These are phyloP conservation scores for Ustilago curta DNA, from an alignment of 1,284 basidiomycete species.

Conservation along the genomic window DNA sequence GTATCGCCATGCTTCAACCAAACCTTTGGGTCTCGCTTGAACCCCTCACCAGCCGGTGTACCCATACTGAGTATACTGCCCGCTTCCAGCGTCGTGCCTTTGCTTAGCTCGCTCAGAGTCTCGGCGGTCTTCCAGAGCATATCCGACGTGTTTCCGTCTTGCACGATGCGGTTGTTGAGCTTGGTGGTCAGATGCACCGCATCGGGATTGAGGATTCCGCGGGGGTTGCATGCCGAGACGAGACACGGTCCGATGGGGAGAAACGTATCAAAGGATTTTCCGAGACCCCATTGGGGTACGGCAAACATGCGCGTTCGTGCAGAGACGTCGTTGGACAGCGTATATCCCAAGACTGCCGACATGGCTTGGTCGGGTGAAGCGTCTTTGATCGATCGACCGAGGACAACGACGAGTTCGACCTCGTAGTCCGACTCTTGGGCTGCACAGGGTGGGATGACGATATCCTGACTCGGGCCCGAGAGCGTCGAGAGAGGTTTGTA, in stretches of 20 bases:
- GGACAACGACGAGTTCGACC: conserved; percentile 57
- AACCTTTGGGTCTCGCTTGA: conserved; percentile 77
- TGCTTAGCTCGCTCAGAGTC: conserved; percentile 45
- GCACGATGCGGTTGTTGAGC: conserved; percentile 78
- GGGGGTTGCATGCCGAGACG: conserved; percentile 67
- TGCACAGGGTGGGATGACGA: conserved; percentile 46
- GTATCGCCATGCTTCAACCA: conserved; percentile 82
- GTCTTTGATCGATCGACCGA: conserved; percentile 42
- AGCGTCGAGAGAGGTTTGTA: conserved; percentile 51
- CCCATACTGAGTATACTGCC: conserved; percentile 83
- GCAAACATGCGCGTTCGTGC: conserved; percentile 56
- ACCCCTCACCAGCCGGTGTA: conserved; percentile 75
- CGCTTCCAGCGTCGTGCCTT: conserved; percentile 82
- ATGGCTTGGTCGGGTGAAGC: conserved; percentile 34
- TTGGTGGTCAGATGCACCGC: conserved; percentile 76
- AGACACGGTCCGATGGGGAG: conserved; percentile 47
- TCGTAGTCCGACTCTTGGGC: conserved; percentile 56
- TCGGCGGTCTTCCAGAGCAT: conserved; percentile 63
- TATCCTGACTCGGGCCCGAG: conserved; percentile 39
- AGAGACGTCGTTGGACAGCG: conserved; percentile 54
- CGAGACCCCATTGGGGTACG: conserved; percentile 56
- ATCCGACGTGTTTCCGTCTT: conserved; percentile 77
- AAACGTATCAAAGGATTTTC: conserved; percentile 52
- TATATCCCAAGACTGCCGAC: conserved; percentile 49
- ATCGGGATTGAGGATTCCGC: conserved; percentile 78